These are phyloP conservation scores for Arthrocladium fulminans DNA, from an alignment of 2,329 filamentous ascomycete species.

Conservation along the genomic window DNA sequence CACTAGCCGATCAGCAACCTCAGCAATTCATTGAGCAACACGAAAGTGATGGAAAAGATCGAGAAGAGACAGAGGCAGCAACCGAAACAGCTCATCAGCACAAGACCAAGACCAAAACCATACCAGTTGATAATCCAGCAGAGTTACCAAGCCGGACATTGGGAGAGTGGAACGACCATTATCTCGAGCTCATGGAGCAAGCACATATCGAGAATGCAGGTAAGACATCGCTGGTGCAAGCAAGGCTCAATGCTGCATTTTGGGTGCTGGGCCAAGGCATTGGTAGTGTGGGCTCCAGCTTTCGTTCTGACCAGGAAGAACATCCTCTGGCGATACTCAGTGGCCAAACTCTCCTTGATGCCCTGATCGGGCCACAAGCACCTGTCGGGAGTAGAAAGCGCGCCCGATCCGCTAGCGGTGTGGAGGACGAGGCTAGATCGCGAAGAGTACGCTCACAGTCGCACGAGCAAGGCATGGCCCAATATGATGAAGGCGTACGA, in stretches of 20 bases:
- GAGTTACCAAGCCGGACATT: conserved; percentile 51
- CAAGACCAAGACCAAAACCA: conserved; percentile 29
- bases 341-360: conserved; percentile 45
- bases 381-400: conserved; percentile 22
- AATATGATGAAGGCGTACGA: conserved; percentile 27
- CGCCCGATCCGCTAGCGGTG: conserved; percentile 24
- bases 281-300: conserved; percentile 42
- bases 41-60: conserved; percentile 12
- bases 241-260: conserved; percentile 55
- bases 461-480: conserved; percentile 14
- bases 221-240: conserved; percentile 35
- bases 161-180: conserved; percentile 49
- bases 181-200: conserved; percentile 51
- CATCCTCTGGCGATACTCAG: conserved; percentile 52
- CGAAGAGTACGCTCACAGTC: conserved; percentile 32
- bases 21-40: background rate
- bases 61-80: conserved; percentile 13
- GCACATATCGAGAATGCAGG: conserved; percentile 38
- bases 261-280: conserved; percentile 53
- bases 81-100: conserved; percentile 11
- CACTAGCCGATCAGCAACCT: background rate
- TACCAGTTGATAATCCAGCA: conserved; percentile 42
- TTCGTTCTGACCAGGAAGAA: conserved; percentile 33
- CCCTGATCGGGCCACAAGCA: conserved; percentile 33
- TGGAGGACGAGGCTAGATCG: conserved; percentile 22